A percentile compares a stretch with the other conserved stretches of the same genome.
phyloP scores from a whole-genome alignment of 257 asterid species.

The Fraxinus americana region DNA sequence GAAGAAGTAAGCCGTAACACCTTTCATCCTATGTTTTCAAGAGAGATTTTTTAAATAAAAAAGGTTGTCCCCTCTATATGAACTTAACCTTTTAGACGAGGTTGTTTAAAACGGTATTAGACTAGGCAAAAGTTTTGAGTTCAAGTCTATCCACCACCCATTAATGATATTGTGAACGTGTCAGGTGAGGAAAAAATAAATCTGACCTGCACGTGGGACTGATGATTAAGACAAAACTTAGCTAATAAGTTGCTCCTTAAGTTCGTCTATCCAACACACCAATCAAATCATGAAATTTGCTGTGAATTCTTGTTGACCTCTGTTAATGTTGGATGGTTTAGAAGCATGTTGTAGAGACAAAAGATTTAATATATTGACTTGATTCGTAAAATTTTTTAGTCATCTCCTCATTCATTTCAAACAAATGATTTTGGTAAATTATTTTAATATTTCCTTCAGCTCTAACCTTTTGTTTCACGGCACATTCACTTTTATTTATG shows the following conservation, averaged over 20 bases:
- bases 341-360: not conserved
- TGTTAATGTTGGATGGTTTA: not conserved
- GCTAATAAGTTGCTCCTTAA: not conserved
- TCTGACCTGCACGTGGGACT: not conserved
- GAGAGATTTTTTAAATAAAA: not conserved
- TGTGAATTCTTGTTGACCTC: too few relatives aligned
- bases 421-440: too few relatives aligned
- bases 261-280: not conserved
- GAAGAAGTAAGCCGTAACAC: constrained; percentile 62
- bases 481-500: not conserved
- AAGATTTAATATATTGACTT: too few relatives aligned
- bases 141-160: not conserved
- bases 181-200: not conserved
- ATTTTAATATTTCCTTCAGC: not conserved
- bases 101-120: too few relatives aligned
- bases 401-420: too few relatives aligned
- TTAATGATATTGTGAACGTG: not conserved
- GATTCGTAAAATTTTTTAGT: too few relatives aligned
- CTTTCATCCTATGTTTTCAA: not conserved
- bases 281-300: too few relatives aligned
- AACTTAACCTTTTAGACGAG: not conserved
- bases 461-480: not conserved
- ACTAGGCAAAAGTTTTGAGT: not conserved
- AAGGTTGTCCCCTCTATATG: too few relatives aligned
- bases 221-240: not conserved